Base-by-base conservation (phyloP, 805 yeast genomes). In the Schizosaccharomyces cryophilus region DNA sequence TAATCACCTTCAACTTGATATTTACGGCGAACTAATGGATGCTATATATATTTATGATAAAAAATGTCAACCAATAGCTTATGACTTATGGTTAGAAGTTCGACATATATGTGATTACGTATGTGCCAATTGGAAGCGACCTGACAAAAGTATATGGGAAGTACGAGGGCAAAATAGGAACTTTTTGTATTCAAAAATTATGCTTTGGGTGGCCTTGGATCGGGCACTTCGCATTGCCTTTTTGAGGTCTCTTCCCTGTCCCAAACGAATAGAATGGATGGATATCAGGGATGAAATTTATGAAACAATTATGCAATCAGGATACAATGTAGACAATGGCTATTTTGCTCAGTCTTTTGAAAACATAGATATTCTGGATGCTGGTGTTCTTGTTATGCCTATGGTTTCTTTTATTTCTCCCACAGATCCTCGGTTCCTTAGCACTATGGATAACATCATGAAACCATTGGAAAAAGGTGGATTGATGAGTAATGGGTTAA, bases 121-220 rank as follows among this genome's bases (percentile, higher is more conserved):
- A 17, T 56, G 60, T 40, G 60, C 15, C 19, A 26, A 56, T 24
- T 56, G 60, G 60, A 35, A 56, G 21, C 42, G 60, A 19, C 17
- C 30, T 5, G 60, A 56, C 26, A 56, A 35, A 40, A 35, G 47
- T 19, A 56, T 56, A 17, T 56, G 60, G 60, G 60, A 56, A 31
- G 60, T 56, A 6, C 42, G 60, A 5, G 42, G 47, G 15, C 42
- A 26, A 26, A 29, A 56, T 19, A 38, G 19, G 31, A 35, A 56
- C 17, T 56, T 56, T 17, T 5, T 40, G 15, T 56, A 56, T 40
- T 56, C 60, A 19, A 56, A 56, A 35, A 31, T 56, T 40, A 56
- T 56, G 60, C 60, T 56, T n/a, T 56, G 60, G 60, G 60, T 56
- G 13, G 60, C 60, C 26, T 40, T 56, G 47, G 60, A 56, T 40